Percentiles rank a stretch among this genome's conserved stretches.
Conservation (phyloP, 192 early-diverging fungal species). For the Coemansia sp. region DNA sequence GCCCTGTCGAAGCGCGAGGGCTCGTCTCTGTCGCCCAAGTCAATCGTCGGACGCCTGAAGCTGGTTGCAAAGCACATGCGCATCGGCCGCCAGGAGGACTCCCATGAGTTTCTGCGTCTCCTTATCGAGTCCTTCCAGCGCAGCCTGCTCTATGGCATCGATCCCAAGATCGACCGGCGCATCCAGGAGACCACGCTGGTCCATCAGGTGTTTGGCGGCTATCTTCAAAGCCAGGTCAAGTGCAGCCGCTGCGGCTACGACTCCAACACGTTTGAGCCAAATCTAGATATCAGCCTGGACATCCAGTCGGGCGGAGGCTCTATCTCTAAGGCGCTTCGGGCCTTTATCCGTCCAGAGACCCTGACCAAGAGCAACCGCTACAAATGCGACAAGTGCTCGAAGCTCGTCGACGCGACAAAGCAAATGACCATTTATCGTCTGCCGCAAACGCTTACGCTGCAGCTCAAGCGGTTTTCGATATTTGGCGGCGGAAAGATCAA, state of each 20-base stretch:
- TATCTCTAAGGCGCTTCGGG: conserved; percentile 64
- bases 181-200: conserved; percentile 73
- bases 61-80: conserved; percentile 74
- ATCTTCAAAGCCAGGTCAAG: conserved; percentile 71
- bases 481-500: conserved; percentile 67
- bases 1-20: conserved; percentile 54
- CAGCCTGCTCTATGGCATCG: conserved; percentile 55
- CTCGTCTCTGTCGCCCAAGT: conserved; percentile 59
- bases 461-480: conserved; percentile 80
- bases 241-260: conserved; percentile 69
- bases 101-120: conserved; percentile 81
- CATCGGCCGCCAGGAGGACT: conserved; percentile 81
- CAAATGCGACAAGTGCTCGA: conserved; percentile 77
- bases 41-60: conserved; percentile 63
- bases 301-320: conserved; percentile 58
- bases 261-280: conserved; percentile 74
- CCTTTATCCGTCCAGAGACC: conserved; percentile 69
- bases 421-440: conserved; percentile 71
- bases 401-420: conserved; percentile 74
- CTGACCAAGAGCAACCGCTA: conserved; percentile 70
- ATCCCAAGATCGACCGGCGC: conserved; percentile 64
- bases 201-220: conserved; percentile 82
- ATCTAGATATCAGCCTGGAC: conserved; percentile 77
- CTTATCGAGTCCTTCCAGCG: conserved; percentile 71
- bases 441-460: conserved; percentile 70